Evolutionary conservation across 208 protist genomes (phyloP), one percentile per base, ranked within the genome.

Genomic region (Leptomonas pyrrhocoris): DNA sequence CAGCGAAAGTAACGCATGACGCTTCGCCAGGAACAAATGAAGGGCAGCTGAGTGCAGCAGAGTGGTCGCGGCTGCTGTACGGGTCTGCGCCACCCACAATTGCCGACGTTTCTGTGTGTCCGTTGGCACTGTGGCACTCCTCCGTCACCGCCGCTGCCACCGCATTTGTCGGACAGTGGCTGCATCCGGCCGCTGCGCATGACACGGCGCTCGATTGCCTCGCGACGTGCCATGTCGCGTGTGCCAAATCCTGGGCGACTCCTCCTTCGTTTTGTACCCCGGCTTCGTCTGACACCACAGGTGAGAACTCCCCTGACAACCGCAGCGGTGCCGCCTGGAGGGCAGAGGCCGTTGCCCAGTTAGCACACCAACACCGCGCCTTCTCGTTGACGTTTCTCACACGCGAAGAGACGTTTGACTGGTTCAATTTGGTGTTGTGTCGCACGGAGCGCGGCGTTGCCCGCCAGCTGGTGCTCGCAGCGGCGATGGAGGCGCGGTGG

Each of bases 221-320:
- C 27, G 71, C 71, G 16, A 25, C 46, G 55, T 65, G 63, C 23
- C 71, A 69, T 42, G 63, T 63, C 30, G 13, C 23, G 46, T 69
- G 63, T 43, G 63, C 56, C 21, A n/a, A 50, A 28, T 15, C 27
- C 34, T 71, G 71, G 71, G 49, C 48, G 18, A 34, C 60, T 18
- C 19, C 21, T 9, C 57, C 40, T 8, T 45, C 23, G 16, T 19
- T 19, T 2, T 49, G 18, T 19, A 16, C n/a, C n/a, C 3, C 9
- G 12, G 45, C 45, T 49, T 16, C 45, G 3, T 16, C 3, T 21
- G 45, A 49, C n/a, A 12, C 45, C 3, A 16, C 3, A 2, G 15
- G 27, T 36, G 18, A 18, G 21, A 21, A n/a, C 16, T 36, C 28
- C 25, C 1, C 42, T 12, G 27, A 25, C 4, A 28, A 9, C 34